Conservation (phyloP, 2,329 filamentous ascomycete genomes). For the Diaporthe eres region DNA sequence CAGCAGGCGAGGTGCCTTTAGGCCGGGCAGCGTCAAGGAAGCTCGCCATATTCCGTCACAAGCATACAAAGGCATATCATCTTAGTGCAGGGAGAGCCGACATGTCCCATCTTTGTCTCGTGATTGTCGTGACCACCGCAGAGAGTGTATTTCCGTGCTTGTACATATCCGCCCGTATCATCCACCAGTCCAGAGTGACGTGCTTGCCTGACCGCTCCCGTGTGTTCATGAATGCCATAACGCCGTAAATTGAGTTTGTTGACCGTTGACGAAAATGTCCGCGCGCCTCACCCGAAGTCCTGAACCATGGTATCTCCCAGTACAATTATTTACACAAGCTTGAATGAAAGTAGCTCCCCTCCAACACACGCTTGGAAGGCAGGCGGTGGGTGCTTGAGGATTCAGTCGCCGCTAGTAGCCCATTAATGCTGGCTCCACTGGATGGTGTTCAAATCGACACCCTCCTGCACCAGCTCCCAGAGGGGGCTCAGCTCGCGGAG, state of each 20-base stretch:
- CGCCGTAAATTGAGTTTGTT: constrained; percentile 36
- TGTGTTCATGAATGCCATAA: constrained; percentile 37
- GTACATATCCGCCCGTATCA: neutral
- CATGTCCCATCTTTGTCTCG: neutral
- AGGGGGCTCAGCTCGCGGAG: constrained; percentile 93
- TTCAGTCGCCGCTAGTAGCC: neutral
- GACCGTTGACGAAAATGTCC: constrained; percentile 7
- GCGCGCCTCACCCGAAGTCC: neutral
- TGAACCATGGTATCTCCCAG: constrained; percentile 32
- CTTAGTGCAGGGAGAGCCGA: neutral
- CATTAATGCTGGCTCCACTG: constrained; percentile 96
- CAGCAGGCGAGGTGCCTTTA: neutral
- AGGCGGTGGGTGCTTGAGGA: too few species aligned
- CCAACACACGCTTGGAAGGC: neutral
- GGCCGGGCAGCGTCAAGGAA: neutral
- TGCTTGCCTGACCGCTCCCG: constrained; percentile 18
- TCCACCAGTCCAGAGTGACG: constrained; percentile 17
- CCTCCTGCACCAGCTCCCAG: constrained; percentile 98
- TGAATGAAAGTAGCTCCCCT: neutral
- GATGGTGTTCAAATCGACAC: constrained; percentile 94
- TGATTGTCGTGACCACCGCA: neutral
- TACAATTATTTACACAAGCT: constrained; percentile 22
- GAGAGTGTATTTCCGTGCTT: constrained; percentile 7
- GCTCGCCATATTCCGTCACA: constrained; percentile 25
- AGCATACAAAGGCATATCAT: constrained; percentile 1